Evolutionary conservation across 2,329 filamentous ascomycete genomes (phyloP).

Genomic region (Venturia asperata): DNA sequence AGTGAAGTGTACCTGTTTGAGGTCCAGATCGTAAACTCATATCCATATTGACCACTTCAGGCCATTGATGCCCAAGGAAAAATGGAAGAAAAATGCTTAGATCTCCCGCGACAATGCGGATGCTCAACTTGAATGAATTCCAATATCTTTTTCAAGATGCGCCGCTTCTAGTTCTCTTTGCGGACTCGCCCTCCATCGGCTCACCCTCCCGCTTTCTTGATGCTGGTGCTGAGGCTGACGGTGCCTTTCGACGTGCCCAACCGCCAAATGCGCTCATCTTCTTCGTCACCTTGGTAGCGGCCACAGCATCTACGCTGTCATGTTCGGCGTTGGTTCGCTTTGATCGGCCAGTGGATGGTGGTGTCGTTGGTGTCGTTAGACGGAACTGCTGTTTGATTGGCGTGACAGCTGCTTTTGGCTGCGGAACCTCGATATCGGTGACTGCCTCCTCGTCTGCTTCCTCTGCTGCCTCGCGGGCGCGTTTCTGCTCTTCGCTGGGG

Average conservation of each 20-base stretch:
- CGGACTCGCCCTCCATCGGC: constrained; percentile 24
- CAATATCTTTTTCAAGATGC: constrained; percentile 1
- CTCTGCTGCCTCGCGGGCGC: constrained; percentile 31
- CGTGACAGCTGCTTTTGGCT: constrained; percentile 4
- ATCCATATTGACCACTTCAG: background rate
- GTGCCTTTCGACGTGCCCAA: constrained; percentile 59
- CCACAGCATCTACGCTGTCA: constrained; percentile 19
- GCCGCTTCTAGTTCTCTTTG: constrained; percentile 20
- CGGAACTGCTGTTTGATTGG: constrained; percentile 36
- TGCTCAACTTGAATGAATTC: background rate
- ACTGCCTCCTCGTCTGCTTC: constrained; percentile 54
- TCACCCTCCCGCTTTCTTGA: constrained; percentile 41
- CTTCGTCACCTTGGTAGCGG: constrained; percentile 21
- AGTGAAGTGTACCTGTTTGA: background rate
- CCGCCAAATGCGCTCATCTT: constrained; percentile 56
- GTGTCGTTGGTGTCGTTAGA: constrained; percentile 22
- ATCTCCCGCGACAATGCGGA: background rate
- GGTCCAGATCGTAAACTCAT: constrained; percentile 10
- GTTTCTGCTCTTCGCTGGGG: constrained; percentile 44
- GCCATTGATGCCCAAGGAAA: background rate
- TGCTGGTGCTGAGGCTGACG: constrained; percentile 26
- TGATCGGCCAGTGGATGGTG: background rate
- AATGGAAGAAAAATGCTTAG: background rate
- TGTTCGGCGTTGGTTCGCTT: background rate
- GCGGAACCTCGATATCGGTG: constrained; percentile 43